Evolutionary conservation across 306 rosid species (phyloP).

Genomic region (Lagenaria siceraria): DNA sequence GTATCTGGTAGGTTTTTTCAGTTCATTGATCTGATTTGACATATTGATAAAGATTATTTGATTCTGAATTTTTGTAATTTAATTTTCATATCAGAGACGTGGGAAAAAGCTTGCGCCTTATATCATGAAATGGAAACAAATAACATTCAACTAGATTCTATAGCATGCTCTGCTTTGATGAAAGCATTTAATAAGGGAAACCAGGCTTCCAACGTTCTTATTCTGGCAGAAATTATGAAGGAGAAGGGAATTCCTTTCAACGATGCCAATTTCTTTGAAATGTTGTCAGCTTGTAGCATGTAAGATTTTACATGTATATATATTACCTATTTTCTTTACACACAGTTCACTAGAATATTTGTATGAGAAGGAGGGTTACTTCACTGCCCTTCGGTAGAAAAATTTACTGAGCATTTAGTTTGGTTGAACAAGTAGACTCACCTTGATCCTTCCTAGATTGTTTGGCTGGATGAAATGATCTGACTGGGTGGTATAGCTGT

Average conservation of each 20-base stretch:
- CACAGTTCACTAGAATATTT: background rate
- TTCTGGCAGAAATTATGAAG: constrained; percentile 62
- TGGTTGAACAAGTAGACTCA: background rate
- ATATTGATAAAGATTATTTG: background rate
- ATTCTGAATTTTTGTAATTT: constrained; percentile 9
- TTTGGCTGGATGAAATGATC: background rate
- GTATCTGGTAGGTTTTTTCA: constrained; percentile 40
- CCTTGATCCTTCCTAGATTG: background rate
- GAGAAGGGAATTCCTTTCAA: constrained; percentile 59
- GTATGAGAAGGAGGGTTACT: background rate
- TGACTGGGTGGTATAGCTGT: background rate
- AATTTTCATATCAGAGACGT: constrained; percentile 41
- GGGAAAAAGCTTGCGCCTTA: constrained; percentile 64
- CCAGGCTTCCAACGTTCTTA: constrained; percentile 60
- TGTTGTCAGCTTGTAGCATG: constrained; percentile 92
- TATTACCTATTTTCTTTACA: background rate
- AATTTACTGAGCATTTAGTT: background rate
- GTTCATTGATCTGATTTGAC: constrained; percentile 12
- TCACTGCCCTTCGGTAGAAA: background rate
- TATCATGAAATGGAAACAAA: constrained; percentile 67
- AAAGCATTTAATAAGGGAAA: constrained; percentile 82
- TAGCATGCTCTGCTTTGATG: constrained; percentile 80
- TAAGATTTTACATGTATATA: constrained; percentile 23
- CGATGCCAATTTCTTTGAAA: constrained; percentile 69
- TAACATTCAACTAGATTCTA: constrained; percentile 49